These are phyloP conservation scores for Candida tammaniensis DNA, from an alignment of 805 yeast genomes.

Conservation along the genomic window DNA sequence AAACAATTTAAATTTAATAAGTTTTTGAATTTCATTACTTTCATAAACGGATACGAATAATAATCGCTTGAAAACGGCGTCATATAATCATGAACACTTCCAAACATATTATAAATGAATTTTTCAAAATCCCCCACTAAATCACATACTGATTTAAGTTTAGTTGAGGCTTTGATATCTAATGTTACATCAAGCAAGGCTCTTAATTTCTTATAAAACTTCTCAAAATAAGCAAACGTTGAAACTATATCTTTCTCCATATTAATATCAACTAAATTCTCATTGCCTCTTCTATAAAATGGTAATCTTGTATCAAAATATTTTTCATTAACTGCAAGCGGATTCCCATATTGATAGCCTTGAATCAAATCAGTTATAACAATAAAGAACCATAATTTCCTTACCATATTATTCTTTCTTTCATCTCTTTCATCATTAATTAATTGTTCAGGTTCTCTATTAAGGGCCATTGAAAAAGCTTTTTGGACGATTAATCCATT, in stretches of 20 bases:
- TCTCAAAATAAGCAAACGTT: conserved; percentile 25
- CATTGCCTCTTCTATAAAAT: conserved; percentile 30
- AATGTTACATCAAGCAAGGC: conserved; percentile 22
- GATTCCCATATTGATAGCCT: conserved; percentile 33
- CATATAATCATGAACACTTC: conserved; percentile 18
- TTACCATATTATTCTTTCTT: conserved; percentile 21
- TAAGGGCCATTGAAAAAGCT: conserved; percentile 65
- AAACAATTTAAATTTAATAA: conserved; percentile 28
- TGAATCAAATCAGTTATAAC: conserved; percentile 27
- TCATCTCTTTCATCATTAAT: conserved; percentile 22
- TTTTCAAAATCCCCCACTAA: conserved; percentile 35
- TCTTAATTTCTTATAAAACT: conserved; percentile 26
- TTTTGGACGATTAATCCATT: conserved; percentile 59
- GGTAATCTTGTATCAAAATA: conserved; percentile 31
- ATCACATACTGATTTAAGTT: conserved; percentile 18
- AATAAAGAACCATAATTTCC: conserved; percentile 39
- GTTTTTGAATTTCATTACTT: conserved; percentile 24
- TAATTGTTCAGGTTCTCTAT: conserved; percentile 63
- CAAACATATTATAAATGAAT: conserved; percentile 28
- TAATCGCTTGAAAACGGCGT: conserved; percentile 16
- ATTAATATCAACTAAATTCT: conserved; percentile 30
- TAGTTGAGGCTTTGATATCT: conserved; percentile 17
- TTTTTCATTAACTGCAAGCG: conserved; percentile 26
- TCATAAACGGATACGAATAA: conserved; percentile 19
- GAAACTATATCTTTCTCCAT: conserved; percentile 36